Percentiles rank a stretch among this genome's conserved stretches.
phyloP scores from a whole-genome alignment of 2,329 filamentous ascomycete species.

The Juglanconis sp. region DNA sequence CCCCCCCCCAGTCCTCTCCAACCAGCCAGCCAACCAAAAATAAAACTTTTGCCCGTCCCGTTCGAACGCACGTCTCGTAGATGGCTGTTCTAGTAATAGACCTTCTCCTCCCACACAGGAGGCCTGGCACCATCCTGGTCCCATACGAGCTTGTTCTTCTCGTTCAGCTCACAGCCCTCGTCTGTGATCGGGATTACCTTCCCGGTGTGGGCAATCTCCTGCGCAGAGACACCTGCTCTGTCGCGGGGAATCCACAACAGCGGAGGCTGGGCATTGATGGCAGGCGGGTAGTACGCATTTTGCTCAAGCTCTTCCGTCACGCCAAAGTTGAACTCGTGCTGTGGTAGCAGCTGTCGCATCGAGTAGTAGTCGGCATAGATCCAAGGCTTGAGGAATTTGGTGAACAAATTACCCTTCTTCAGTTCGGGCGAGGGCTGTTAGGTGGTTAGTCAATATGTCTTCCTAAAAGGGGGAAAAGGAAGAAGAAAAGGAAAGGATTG shows the following conservation, averaged over 20 bases:
- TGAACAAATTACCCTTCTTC: constrained; percentile 56
- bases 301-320: constrained; percentile 62
- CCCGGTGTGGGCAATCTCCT: constrained; percentile 72
- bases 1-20: too few relatives aligned
- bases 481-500: too few relatives aligned
- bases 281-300: constrained; percentile 72
- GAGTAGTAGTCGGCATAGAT: constrained; percentile 69
- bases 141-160: constrained; percentile 54
- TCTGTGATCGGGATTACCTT: constrained; percentile 77
- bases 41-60: too few relatives aligned
- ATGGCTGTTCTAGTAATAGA: constrained; percentile 33
- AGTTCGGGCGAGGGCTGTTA: constrained; percentile 20
- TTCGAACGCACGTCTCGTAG: too few relatives aligned
- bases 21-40: too few relatives aligned
- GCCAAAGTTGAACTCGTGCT: constrained; percentile 46
- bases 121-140: constrained; percentile 31
- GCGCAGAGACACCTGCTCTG: constrained; percentile 66
- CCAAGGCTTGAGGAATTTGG: constrained; percentile 75
- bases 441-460: background rate
- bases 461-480: background rate
- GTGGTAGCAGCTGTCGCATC: constrained; percentile 67
- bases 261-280: constrained; percentile 59
- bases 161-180: constrained; percentile 67
- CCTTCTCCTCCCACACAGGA: constrained; percentile 35
- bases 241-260: constrained; percentile 86